Base-by-base conservation (phyloP, 2,329 filamentous ascomycete genomes). In the Lachnellula cervina region DNA sequence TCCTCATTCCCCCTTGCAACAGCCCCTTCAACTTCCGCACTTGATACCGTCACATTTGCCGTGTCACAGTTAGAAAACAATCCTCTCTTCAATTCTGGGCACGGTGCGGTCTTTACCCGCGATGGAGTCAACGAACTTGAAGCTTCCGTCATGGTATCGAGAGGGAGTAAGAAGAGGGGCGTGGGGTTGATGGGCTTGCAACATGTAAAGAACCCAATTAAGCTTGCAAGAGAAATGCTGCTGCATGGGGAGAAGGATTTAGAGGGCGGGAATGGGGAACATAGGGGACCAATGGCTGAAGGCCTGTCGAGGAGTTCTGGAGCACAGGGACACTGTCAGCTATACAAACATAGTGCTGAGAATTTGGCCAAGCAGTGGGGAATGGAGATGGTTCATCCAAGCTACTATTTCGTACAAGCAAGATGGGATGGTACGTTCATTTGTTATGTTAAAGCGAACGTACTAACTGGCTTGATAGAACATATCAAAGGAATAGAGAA, bases 51-150 rank as follows among this genome's bases (percentile, higher is more conserved):
- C 1, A 86, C 87, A 1, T 81, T 86, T 69, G 90, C 90, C 45
- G 90, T 95, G 11, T 75, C 77, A 1, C 78, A 86, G 25, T 81
- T 96, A 16, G 91, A 96, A 73, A 78, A 95, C 67, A 83, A 91
- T 66, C 80, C 86, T 2, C 80, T 95, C 4, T 96, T 94, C 79
- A 96, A 96, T 74, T 84, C 85, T 55, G 90, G 85, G 7, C 86
- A 84, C 65, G 92, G 92, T 52, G 89, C 90, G 50, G 90, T 96
- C 19, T 96, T 95, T 71, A 96, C 90, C 0, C 83, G 86, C 50
- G 85, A 87, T 62, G 92, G 91, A 17, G 80, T 85, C 59, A 91
- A 92, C 69, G 89, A 96, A 74, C 84, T 96, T 59, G 91, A 96
- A 73, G 89, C 89, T 1, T 89, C 84, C 8, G 82, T 96, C 51